Base-by-base conservation (phyloP, 176 grass and related monocot genomes). In the Echinochloa phyllopogon region DNA sequence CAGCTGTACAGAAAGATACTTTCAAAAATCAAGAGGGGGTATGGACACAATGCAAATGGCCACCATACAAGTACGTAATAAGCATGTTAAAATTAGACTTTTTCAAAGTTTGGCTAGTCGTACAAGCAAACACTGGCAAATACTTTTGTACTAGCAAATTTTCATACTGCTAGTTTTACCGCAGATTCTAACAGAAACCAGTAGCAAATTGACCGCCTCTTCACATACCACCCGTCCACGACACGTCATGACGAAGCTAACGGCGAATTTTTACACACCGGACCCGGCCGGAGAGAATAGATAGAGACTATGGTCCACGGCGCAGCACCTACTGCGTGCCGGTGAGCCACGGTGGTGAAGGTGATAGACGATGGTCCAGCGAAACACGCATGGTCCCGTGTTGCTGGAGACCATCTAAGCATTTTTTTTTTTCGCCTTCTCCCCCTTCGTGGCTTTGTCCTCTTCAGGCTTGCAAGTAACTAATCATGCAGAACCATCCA, bases 381-480 rank as follows among this genome's bases (percentile, higher is more conserved):
- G 1, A 72, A 80, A 57, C 63, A 61, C 24, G 78, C 20, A 87
- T 68, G 80, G 89, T 79, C 89, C 89, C 84, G 58, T 18, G 36
- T 36, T 83, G 23, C 60, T 74, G 74, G 79, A 67, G 59, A 74
- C 58, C 41, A 85, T 85, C 59, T 77, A 78, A 44, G 38, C 75
- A 83, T 50, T 3, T 75, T 62, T 45, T 52, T 6, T 0, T 6
- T 57, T 75, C 40, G 3, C 57, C 5, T 23, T 25, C 57, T 14
- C n/a, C n/a, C 23, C 3, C 61, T 73, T 51, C 14, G 70, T 51
- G 69, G 70, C 49, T 50, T 78, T 87, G 84, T 83, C 79, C 17
- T 87, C 60, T 83, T 87, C 84, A 78, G 83, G 50, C 18, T 83
- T 90, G 84, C 73, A 79, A 86, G 72, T 43, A 72, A 68, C 80